Evolutionary conservation across 1,284 basidiomycete genomes (phyloP).

Genomic region (Rhodotorula sp.): DNA sequence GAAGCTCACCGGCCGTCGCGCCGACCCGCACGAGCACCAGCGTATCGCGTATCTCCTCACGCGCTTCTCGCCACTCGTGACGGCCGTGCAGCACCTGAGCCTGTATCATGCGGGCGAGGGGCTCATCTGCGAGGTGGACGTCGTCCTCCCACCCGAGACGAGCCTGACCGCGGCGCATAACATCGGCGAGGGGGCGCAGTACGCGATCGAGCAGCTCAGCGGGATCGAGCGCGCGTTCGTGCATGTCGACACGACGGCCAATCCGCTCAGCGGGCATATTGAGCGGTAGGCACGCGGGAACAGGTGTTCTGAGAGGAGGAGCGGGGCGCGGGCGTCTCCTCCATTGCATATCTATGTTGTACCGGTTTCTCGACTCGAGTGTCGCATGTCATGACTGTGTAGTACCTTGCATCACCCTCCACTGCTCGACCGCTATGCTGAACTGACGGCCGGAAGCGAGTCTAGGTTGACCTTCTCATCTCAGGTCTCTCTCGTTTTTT

Average conservation of each 20-base stretch:
- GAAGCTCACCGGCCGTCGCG: slow-evolving; percentile 50
- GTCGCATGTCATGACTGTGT: too few species aligned
- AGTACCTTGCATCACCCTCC: too few species aligned
- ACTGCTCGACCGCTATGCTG: too few species aligned
- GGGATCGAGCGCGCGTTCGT: slow-evolving; percentile 56
- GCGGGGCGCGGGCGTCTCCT: background rate
- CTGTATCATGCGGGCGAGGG: slow-evolving; percentile 47
- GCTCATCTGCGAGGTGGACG: slow-evolving; percentile 48
- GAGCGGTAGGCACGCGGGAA: background rate
- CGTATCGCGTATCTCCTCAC: slow-evolving; percentile 57
- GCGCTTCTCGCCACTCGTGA: slow-evolving; percentile 48
- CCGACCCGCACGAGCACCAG: slow-evolving; percentile 45
- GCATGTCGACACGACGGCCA: slow-evolving; percentile 2
- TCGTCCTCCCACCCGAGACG: slow-evolving; percentile 54
- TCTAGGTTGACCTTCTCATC: too few species aligned
- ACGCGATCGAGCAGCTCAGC: slow-evolving; percentile 50
- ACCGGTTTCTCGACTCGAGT: background rate
- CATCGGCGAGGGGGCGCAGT: slow-evolving; percentile 47
- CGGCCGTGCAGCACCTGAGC: slow-evolving; percentile 45
- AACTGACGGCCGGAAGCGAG: too few species aligned
- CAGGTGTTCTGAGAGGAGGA: background rate
- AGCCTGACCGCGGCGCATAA: slow-evolving; percentile 55
- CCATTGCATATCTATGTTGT: background rate
- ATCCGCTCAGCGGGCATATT: slow-evolving; percentile 15
- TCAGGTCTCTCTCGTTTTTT: too few species aligned